Base-by-base conservation (phyloP, 176 grass and related monocot genomes). In the Leersia perrieri region DNA sequence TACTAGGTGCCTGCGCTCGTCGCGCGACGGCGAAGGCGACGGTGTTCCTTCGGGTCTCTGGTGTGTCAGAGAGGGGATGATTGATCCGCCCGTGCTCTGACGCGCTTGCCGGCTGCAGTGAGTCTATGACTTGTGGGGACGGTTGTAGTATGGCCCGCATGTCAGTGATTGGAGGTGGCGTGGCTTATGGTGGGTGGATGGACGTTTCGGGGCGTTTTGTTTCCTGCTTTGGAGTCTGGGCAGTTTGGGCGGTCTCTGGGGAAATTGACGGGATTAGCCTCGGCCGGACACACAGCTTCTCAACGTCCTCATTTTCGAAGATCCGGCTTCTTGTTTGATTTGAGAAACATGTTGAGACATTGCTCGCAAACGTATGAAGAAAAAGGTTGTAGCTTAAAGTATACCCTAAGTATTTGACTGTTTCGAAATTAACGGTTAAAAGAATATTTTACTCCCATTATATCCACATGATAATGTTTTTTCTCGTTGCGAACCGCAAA, bases 21-120 rank as follows among this genome's bases (percentile, higher is more conserved):
- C 70, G 35, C 70, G 35, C 82, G 66, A 33, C 78, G 83, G 83
- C 88, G 88, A 66, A 66, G 49, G 36, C 67, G 78, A 67, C 88
- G 78, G 82, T 30, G 64, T 41, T 41, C 5, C 55, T 32, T 60
- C 33, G 76, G 29, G 18, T 8, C 20, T 58, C 53, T 10, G 53
- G 22, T 7, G 44, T 82, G 87, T 82, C 66, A 82, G 87, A 80
- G 58, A 70, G 63, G 35, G 45, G 45, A n/a, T 31, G n/a, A 47
- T 33, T 70, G 39, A 55, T 25, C 72, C 25, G 39, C 9, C 53
- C 72, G 42, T 23, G 51, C 51, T 38, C 35, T 7, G 3, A 12
- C 84, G 10, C 33, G 23, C 12, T 11, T 47, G 61, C 45, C 2
- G 28, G 5, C 35, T 29, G 45, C 1, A 25, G 5, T 0, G 5